Percentiles rank a stretch among this genome's conserved stretches.
Evolutionary conservation across 768 basidiomycete genomes (phyloP).

Genomic region (Coprinopsis marcescibilis): DNA sequence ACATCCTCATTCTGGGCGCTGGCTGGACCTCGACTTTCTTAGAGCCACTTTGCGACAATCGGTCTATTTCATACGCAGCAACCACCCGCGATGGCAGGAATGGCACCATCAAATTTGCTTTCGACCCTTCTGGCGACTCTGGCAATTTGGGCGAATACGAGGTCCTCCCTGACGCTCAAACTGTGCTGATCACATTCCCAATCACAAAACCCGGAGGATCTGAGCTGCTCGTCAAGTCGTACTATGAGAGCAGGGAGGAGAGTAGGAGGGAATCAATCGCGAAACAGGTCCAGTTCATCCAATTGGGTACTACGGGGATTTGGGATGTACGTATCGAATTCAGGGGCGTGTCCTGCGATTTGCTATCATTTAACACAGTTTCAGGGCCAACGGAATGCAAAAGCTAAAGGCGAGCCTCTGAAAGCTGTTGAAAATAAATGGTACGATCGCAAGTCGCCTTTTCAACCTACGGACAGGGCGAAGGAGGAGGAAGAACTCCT

Average conservation of each 20-base stretch:
- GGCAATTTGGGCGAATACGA: slow-evolving; percentile 39
- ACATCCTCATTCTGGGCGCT: slow-evolving; percentile 58
- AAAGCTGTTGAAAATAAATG: slow-evolving; percentile 25
- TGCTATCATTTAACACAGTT: background rate
- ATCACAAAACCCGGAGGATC: slow-evolving; percentile 43
- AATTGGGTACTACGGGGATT: slow-evolving; percentile 55
- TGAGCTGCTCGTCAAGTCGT: slow-evolving; percentile 39
- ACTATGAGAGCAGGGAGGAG: slow-evolving; percentile 24
- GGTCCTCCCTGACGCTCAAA: slow-evolving; percentile 45
- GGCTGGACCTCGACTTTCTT: slow-evolving; percentile 65
- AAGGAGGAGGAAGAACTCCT: slow-evolving; percentile 53
- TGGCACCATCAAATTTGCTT: slow-evolving; percentile 48
- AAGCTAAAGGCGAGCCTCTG: slow-evolving; percentile 13
- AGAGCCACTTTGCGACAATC: slow-evolving; percentile 41
- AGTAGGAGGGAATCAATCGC: background rate
- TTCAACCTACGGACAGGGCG: slow-evolving; percentile 38
- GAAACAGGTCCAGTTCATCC: slow-evolving; percentile 40
- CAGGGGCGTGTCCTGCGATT: background rate
- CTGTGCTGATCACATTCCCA: slow-evolving; percentile 54
- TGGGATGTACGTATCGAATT: slow-evolving; percentile 46
- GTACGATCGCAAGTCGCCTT: slow-evolving; percentile 49
- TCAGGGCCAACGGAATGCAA: slow-evolving; percentile 6
- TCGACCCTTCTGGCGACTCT: slow-evolving; percentile 46
- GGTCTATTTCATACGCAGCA: slow-evolving; percentile 38
- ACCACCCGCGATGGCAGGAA: slow-evolving; percentile 50